These are phyloP conservation scores for Penicillium sp. DNA, from an alignment of 2,329 filamentous ascomycete species.

Conservation along the genomic window DNA sequence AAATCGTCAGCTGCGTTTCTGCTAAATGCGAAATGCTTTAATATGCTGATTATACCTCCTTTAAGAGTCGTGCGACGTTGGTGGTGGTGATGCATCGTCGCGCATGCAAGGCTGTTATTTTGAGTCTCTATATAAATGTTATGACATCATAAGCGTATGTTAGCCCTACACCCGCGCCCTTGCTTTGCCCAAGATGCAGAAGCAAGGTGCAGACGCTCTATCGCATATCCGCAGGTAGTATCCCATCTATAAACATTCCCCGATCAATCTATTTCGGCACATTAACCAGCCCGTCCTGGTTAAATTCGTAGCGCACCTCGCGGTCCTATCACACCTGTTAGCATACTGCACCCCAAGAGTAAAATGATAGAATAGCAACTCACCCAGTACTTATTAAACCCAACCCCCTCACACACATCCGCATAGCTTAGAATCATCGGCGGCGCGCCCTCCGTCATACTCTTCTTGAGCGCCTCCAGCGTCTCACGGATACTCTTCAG, in stretches of 20 bases:
- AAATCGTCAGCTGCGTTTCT: neutral
- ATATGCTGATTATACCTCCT: neutral
- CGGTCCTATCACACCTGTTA: slow-evolving; percentile 20
- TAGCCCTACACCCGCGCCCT: neutral
- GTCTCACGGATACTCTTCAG: slow-evolving; percentile 45
- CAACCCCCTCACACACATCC: slow-evolving; percentile 54
- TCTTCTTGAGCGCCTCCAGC: slow-evolving; percentile 46
- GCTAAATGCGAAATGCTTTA: neutral
- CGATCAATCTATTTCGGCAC: neutral
- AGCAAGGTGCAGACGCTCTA: too few species aligned
- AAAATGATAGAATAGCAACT: slow-evolving; percentile 11
- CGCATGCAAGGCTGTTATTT: neutral
- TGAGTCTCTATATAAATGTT: neutral
- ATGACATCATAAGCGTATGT: neutral
- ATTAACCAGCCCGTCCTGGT: slow-evolving; percentile 19
- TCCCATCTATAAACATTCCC: neutral
- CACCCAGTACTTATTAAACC: slow-evolving; percentile 52
- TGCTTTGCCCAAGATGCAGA: neutral
- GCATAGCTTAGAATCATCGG: slow-evolving; percentile 52
- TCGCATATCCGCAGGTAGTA: neutral
- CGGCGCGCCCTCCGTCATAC: slow-evolving; percentile 48
- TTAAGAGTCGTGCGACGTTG: neutral
- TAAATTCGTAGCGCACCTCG: slow-evolving; percentile 30
- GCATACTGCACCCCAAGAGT: slow-evolving; percentile 3
- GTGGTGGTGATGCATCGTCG: neutral